Base-by-base conservation (phyloP, 352 stramenopile species). In the Thraustochytrium striatum region DNA sequence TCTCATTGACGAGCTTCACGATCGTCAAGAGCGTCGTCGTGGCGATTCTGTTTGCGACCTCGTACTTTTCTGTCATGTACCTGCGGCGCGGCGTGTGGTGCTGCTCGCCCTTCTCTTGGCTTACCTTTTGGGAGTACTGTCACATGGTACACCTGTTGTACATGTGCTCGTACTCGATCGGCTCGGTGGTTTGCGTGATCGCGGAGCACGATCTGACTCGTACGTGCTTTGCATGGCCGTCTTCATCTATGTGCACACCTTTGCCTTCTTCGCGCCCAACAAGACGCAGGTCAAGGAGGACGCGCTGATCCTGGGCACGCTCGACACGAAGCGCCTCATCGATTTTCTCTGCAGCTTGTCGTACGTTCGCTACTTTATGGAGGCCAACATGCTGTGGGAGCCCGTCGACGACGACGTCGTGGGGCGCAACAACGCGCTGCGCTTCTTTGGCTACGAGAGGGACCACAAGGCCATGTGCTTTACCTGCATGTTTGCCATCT, bases 311-410 rank as follows among this genome's bases (percentile, higher is more conserved):
- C 68, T 75, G 16, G 65, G 65, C 16, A 30, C 30, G 28, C 35
- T 75, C 30, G 61, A 75, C 36, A 55, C 52, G 19, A 43, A 3
- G 13, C 65, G 41, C 30, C n/a, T 61, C 1, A 44, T 75, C 32
- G 52, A 75, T 30, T 75, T 61, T 21, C 30, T 75, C 16, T 75
- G 65, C 65, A 62, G 44, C 32, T 32, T 75, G 19, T 75, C 65
- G n/a, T 75, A 62, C 32, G 65, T 75, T 39, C 44, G 65, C 28
- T 75, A 75, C 65, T 75, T 75, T n/a, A 58, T 75, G 44, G 65
- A 75, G 65, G 65, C 65, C 32, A 55, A 35, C 39, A 8, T 75
- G 21, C 65, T 75, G n/a, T 75, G 65, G 65, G 65, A 75, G 44
- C 65, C 65, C 5, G 9, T 30, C 3, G 44, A 58, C 39, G 65